Percentiles rank a stretch among this genome's conserved stretches.
Conservation (phyloP, 2,329 filamentous ascomycete genomes). For the Ramichloridium luteum region DNA sequence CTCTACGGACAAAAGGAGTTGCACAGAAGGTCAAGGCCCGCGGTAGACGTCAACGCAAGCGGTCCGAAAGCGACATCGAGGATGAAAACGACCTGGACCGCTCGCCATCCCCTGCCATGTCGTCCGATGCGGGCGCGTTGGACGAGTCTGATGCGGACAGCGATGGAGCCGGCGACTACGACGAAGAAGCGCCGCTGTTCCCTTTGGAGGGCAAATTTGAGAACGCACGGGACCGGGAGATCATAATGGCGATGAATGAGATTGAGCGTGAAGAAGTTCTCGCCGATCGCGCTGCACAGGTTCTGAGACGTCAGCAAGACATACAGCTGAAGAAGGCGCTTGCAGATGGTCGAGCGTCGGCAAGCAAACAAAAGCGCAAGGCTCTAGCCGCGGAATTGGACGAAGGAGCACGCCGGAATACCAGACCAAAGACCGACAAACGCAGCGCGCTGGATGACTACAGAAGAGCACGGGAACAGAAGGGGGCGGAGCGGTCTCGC, state of each 20-base stretch:
- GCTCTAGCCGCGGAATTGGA: constrained; percentile 68
- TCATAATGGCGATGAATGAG: constrained; percentile 78
- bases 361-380: constrained; percentile 58
- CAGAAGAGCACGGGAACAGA: constrained; percentile 49
- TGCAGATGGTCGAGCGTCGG: constrained; percentile 37
- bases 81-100: constrained; percentile 26
- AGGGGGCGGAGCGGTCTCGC: constrained; percentile 39
- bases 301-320: constrained; percentile 72
- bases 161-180: constrained; percentile 23
- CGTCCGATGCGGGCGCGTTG: constrained; percentile 74
- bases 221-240: constrained; percentile 39
- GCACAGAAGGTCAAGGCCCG: constrained; percentile 36
- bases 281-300: constrained; percentile 72
- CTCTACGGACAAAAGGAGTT: constrained; percentile 28
- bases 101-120: constrained; percentile 28
- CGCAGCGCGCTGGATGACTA: constrained; percentile 61
- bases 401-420: constrained; percentile 54
- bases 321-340: constrained; percentile 68
- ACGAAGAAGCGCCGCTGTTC: constrained; percentile 54
- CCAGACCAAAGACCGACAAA: constrained; percentile 30
- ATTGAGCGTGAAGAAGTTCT: constrained; percentile 83
- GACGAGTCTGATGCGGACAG: constrained; percentile 59
- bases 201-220: constrained; percentile 76
- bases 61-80: constrained; percentile 54
- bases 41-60: constrained; percentile 35